Conservation (phyloP, 2,329 filamentous ascomycete genomes). For the Dendrostoma leiphaemia region DNA sequence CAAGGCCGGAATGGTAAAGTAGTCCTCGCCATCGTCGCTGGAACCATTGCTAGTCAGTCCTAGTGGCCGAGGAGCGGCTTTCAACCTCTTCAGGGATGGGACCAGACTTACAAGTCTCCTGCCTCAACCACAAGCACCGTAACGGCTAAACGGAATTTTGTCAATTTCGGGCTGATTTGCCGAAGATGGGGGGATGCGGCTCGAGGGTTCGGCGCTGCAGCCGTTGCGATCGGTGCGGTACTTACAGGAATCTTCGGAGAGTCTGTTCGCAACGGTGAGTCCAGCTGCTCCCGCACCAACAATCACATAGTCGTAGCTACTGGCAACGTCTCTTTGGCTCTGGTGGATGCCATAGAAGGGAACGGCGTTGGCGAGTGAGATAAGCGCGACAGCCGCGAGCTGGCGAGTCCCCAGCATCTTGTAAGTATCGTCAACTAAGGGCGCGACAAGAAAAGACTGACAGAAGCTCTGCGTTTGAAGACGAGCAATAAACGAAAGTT, state of each 20-base stretch:
- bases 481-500: background rate
- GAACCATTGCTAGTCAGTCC: background rate
- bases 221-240: too few relatives aligned
- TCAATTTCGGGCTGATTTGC: too few relatives aligned
- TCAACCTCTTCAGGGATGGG: constrained; percentile 1
- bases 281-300: constrained; percentile 18
- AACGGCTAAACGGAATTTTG: constrained; percentile 14
- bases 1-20: constrained; percentile 25
- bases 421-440: background rate
- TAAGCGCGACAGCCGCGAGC: background rate
- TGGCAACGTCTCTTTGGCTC: constrained; percentile 1
- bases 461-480: background rate
- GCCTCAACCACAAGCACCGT: constrained; percentile 30
- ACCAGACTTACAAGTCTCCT: constrained; percentile 12
- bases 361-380: constrained; percentile 3
- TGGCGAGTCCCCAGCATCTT: constrained; percentile 2
- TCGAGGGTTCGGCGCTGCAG: background rate
- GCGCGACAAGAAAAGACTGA: background rate
- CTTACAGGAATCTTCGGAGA: constrained; percentile 25
- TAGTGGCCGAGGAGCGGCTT: background rate
- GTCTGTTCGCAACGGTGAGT: constrained; percentile 26
- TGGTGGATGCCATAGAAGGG: constrained; percentile 8
- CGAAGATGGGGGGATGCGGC: too few relatives aligned
- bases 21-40: constrained; percentile 22
- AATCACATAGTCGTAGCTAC: constrained; percentile 16